phyloP scores from a whole-genome alignment of 176 grass and related monocot genomes.

The Oropetium thomaeum region DNA sequence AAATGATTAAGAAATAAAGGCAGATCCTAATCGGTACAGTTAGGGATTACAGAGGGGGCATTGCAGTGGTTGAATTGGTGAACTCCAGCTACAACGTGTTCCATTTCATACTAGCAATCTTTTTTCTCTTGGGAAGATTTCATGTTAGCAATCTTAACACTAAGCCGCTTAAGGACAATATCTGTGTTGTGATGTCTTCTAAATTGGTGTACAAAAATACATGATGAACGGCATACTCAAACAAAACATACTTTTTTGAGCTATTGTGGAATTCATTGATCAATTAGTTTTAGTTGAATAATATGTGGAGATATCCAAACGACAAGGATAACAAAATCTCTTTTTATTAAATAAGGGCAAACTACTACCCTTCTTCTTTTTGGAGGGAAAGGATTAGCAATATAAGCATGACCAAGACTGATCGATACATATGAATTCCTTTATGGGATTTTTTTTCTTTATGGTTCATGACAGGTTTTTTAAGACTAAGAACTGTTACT shows the following conservation, averaged over 20 bases:
- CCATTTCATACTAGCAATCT: neutral
- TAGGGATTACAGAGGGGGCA: neutral
- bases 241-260: neutral
- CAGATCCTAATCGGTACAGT: neutral
- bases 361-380: too few relatives aligned
- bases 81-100: neutral
- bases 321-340: neutral
- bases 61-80: neutral
- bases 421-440: neutral
- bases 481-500: neutral
- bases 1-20: neutral
- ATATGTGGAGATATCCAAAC: neutral
- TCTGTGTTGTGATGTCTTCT: neutral
- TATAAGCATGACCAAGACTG: neutral
- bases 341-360: neutral
- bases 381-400: neutral
- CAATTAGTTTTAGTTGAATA: neutral
- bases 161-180: neutral
- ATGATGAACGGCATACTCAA: neutral
- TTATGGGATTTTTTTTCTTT: neutral
- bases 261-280: neutral
- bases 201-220: neutral
- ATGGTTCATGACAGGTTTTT: neutral
- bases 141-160: neutral
- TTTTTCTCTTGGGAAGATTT: too few relatives aligned